Percentiles rank a stretch among this genome's conserved stretches.
phyloP scores from a whole-genome alignment of 2,329 filamentous ascomycete species.

The Xylaria sp. region DNA sequence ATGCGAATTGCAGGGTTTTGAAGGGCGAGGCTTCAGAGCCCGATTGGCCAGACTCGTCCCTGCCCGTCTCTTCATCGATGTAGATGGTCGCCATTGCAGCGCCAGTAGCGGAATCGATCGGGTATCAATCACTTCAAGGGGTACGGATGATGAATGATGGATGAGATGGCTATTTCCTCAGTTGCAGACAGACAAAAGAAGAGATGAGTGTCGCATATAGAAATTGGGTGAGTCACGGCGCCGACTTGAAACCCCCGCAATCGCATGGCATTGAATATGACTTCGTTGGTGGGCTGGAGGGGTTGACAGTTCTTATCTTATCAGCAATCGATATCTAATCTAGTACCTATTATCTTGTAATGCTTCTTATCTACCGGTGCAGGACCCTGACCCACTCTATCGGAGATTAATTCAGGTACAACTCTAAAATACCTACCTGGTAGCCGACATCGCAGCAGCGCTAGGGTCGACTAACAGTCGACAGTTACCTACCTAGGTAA shows the following conservation, averaged over 20 bases:
- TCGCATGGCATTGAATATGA: slow-evolving; percentile 22
- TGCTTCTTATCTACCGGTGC: not conserved
- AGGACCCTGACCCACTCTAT: not conserved
- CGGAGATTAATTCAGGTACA: slow-evolving; percentile 2
- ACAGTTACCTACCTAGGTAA: not conserved
- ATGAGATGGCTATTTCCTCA: not conserved
- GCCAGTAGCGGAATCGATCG: not conserved
- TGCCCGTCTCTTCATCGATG: slow-evolving; percentile 36
- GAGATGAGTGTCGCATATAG: not conserved
- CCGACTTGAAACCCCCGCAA: slow-evolving; percentile 31
- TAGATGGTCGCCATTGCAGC: slow-evolving; percentile 38
- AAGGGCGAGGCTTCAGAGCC: slow-evolving; percentile 34
- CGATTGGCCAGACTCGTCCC: slow-evolving; percentile 31
- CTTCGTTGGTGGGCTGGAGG: slow-evolving; percentile 16
- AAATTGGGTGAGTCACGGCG: slow-evolving; percentile 31
- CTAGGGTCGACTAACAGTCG: too few relatives aligned
- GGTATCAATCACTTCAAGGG: not conserved
- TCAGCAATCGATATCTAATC: slow-evolving; percentile 1
- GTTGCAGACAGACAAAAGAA: not conserved
- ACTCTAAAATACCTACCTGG: not conserved
- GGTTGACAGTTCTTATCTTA: slow-evolving; percentile 21
- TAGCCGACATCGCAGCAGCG: not conserved
- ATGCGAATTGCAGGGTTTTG: slow-evolving; percentile 39
- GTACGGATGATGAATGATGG: not conserved
- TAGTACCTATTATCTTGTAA: slow-evolving; percentile 2